Percentiles rank a stretch among this genome's conserved stretches.
Evolutionary conservation across 495 filamentous ascomycete species (phyloP).

Genomic region (Choiromyces venosus): DNA sequence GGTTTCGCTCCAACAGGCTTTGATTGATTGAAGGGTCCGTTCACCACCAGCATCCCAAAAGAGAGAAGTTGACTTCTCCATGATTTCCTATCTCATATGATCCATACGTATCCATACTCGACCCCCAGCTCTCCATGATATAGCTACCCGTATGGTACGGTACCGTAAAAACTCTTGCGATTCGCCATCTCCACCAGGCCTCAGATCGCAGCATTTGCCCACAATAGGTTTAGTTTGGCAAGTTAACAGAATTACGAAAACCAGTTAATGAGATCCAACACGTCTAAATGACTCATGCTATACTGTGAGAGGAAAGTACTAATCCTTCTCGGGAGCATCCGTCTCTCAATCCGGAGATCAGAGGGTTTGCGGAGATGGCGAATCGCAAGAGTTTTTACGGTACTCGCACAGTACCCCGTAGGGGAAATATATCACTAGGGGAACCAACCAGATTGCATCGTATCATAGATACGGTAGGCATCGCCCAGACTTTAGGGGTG

Average conservation of each 20-base stretch:
- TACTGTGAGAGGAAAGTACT: too few species aligned
- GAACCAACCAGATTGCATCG: not conserved
- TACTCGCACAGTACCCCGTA: not conserved
- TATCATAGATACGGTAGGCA: not conserved
- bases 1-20: slow-evolving; percentile 19
- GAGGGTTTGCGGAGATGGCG: too few species aligned
- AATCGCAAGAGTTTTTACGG: too few species aligned
- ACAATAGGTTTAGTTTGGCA: too few species aligned
- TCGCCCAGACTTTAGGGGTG: not conserved
- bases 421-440: not conserved
- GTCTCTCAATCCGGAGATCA: too few species aligned
- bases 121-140: not conserved
- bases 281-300: too few species aligned
- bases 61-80: not conserved
- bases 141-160: not conserved
- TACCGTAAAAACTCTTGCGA: too few species aligned
- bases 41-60: slow-evolving; percentile 8
- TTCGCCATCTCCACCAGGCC: too few species aligned
- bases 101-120: slow-evolving; percentile 3
- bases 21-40: slow-evolving; percentile 24
- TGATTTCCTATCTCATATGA: not conserved
- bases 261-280: too few species aligned
- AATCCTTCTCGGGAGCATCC: too few species aligned
- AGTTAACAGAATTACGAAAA: too few species aligned
- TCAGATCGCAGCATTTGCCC: too few species aligned